Evolutionary conservation across 192 early-diverging fungal genomes (phyloP), one percentile per base, ranked within the genome.

Genomic region (Rhizophagus clarus): DNA sequence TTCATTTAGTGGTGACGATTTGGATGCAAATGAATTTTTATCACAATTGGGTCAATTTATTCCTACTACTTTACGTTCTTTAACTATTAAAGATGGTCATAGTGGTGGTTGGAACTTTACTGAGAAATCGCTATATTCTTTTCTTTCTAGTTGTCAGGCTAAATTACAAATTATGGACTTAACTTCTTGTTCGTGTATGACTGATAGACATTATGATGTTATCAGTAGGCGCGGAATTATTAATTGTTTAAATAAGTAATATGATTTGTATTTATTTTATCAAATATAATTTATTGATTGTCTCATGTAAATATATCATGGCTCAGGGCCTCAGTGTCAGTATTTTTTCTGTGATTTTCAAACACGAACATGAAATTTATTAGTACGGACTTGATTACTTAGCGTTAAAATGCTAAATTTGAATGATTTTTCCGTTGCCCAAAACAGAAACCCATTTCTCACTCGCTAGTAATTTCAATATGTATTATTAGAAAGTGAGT

Each of bases 61-160:
- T 29, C 64, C 64, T 5, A 15, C 10, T 26, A 11, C 26, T 29
- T 66, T 66, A 66, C 24, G 64, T 15, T 31, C 26, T 26, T 31
- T 66, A 29, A 31, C 64, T 14, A 66, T 66, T 66, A 66, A 66
- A 20, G 64, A 66, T 66, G 64, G 64, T 26, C 64, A 66, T 66
- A 26, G 29, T 31, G 64, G 26, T 29, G 64, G 64, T 66, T 66
- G 64, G 64, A 26, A 66, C 10, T 66, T n/a, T 66, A 66, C 64
- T 31, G 64, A 66, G 29, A 66, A 66, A 15, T 66, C 64, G 3
- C 14, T 66, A 29, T 12, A 26, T 14, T 31, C 26, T 29, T 66
- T 66, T 66, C 29, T 66, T 29, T 26, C 24, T 26, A 26, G 15
- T 26, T 66, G 64, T 31, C 24, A 26, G 6, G 64, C 64, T 66